These are phyloP conservation scores for Quercus aquifolioides DNA, from an alignment of 306 rosid genomes.

Conservation along the genomic window DNA sequence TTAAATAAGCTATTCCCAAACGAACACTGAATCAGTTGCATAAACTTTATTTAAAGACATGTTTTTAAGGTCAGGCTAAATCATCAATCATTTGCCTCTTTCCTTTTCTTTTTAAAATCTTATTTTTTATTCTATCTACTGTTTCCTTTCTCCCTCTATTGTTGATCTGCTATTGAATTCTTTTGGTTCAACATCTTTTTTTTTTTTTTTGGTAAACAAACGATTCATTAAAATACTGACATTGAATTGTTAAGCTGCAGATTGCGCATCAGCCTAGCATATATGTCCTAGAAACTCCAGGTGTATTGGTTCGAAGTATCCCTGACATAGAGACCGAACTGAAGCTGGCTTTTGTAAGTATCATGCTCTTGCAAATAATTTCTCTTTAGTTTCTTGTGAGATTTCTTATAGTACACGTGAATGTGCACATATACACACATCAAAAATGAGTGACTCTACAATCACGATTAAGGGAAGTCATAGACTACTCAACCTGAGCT, in stretches of 20 bases:
- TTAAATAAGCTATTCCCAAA: no score
- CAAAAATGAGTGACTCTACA: neutral
- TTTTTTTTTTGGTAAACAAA: no score
- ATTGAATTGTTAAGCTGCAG: constrained; percentile 38
- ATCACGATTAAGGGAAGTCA: neutral
- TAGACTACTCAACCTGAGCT: neutral
- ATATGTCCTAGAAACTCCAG: constrained; percentile 87
- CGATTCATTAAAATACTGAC: constrained; percentile 8
- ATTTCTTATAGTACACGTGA: no score
- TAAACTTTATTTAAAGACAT: no score
- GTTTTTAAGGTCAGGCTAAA: no score
- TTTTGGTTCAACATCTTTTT: constrained; percentile 1
- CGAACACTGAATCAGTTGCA: no score
- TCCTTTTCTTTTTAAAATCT: neutral
- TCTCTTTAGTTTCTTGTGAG: neutral
- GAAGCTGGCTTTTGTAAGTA: constrained; percentile 80
- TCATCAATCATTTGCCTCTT: neutral
- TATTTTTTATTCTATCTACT: neutral
- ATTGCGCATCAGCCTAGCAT: constrained; percentile 87
- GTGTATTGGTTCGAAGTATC: constrained; percentile 86
- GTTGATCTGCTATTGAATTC: neutral
- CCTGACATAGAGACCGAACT: constrained; percentile 33
- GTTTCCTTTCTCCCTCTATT: neutral
- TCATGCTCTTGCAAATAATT: neutral
- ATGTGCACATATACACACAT: no score